Evolutionary conservation across 2,329 filamentous ascomycete genomes (phyloP).

Genomic region (Nemania diffusa): DNA sequence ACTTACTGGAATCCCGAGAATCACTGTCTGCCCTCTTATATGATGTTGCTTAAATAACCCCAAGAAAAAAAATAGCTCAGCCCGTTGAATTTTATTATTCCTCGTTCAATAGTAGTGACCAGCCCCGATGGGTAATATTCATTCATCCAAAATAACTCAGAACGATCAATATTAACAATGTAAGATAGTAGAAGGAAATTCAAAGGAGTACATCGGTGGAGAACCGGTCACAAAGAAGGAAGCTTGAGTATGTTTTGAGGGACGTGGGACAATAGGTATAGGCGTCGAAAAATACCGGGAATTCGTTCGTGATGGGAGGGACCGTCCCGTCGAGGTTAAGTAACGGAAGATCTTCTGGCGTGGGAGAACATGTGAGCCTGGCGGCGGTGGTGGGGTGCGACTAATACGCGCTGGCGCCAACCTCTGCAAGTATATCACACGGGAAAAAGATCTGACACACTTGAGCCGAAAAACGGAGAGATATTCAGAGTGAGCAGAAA

Average conservation of each 20-base stretch:
- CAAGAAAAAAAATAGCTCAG: neutral
- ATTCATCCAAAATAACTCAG: slow-evolving; percentile 6
- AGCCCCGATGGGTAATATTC: neutral
- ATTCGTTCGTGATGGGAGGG: slow-evolving; percentile 11
- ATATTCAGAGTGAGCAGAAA: neutral
- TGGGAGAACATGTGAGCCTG: slow-evolving; percentile 17
- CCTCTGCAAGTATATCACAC: slow-evolving; percentile 37
- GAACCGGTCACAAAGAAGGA: neutral
- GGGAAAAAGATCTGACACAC: slow-evolving; percentile 23
- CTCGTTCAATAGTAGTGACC: neutral
- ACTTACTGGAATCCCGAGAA: slow-evolving; percentile 18
- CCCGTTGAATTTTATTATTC: neutral
- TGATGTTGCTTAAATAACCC: neutral
- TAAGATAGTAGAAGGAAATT: neutral
- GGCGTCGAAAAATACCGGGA: slow-evolving; percentile 15
- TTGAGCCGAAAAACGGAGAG: slow-evolving; percentile 9
- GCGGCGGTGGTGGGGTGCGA: slow-evolving; percentile 27
- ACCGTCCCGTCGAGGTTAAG: slow-evolving; percentile 17
- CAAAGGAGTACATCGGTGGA: slow-evolving; percentile 1
- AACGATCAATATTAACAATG: neutral
- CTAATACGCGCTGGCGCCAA: slow-evolving; percentile 39
- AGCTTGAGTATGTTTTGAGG: slow-evolving; percentile 26
- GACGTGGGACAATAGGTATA: slow-evolving; percentile 2
- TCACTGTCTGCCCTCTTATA: neutral
- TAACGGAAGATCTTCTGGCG: slow-evolving; percentile 22